Evolutionary conservation across 352 stramenopile genomes (phyloP), one percentile per base, ranked within the genome.

Genomic region (Phytopythium helicoides): DNA sequence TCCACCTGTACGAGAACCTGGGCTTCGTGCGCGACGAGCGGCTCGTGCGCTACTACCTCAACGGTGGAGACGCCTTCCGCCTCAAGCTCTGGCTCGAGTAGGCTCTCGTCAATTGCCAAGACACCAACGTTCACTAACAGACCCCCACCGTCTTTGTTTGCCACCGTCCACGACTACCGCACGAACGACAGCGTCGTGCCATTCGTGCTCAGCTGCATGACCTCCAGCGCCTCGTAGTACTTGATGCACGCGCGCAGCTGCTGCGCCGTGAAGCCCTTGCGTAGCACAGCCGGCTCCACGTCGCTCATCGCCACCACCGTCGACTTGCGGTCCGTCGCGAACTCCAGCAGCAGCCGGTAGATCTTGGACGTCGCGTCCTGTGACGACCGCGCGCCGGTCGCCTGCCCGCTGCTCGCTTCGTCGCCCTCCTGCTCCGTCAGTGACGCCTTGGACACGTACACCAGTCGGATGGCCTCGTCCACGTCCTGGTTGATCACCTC

Each of bases 401-500:
- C 49, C 23, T 47, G 36, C 8, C 60, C 56, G 19, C 63, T 36
- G 9, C 64, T 62, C 25, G 49, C 60, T 35, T 47, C 68, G 46
- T 52, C 62, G 37, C 66, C 72, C 35, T 97, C 84, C 23, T 97
- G 76, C 40, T 98, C 93, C 4, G 69, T 78, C 40, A 99, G 60
- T 40, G 92, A 98, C 15, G 96, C 71, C 74, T 99, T 99, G 61
- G 92, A 99, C 69, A 98, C 96, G 67, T 99, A 97, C 19, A 97
- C 97, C 14, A 98, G 71, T 28, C 92, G 86, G 55, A 98, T 96
- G 19, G 92, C 97, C 79, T 99, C 97, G 56, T 99, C 95, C 3
- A 99, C 97, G 69, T 99, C 97, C 55, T 98, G 92, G 39, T 88
- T 81, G 45, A 97, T 96, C 11, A 99, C 96, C 59, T 96, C 83